A percentile compares a stretch with the other conserved stretches of the same genome.
Conservation (phyloP, 1,284 basidiomycete species). For the Gymnopus androsaceus region DNA sequence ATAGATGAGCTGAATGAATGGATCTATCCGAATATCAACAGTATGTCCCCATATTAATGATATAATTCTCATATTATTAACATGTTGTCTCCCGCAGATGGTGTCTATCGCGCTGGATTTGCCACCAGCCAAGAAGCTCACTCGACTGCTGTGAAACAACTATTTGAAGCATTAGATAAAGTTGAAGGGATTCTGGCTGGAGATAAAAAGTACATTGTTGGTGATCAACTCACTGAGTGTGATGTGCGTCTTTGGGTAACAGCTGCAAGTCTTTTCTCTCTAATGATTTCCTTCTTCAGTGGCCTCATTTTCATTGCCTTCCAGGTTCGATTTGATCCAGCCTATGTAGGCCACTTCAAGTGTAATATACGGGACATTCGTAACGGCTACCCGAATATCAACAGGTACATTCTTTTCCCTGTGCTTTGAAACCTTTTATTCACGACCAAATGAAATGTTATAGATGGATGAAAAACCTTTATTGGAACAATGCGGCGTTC, state of each 20-base stretch:
- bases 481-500: slow-evolving; percentile 92
- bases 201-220: slow-evolving; percentile 78
- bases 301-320: neutral
- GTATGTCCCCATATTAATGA: too few species aligned
- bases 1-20: slow-evolving; percentile 77
- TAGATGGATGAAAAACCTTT: slow-evolving; percentile 85
- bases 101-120: slow-evolving; percentile 91
- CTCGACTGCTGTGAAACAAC: slow-evolving; percentile 66
- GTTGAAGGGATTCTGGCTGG: slow-evolving; percentile 78
- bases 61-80: neutral
- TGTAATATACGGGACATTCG: slow-evolving; percentile 85
- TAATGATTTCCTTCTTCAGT: neutral
- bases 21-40: slow-evolving; percentile 53
- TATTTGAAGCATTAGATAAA: slow-evolving; percentile 81
- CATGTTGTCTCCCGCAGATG: slow-evolving; percentile 49
- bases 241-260: slow-evolving; percentile 92
- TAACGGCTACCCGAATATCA: slow-evolving; percentile 78
- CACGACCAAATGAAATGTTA: too few species aligned
- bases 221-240: slow-evolving; percentile 85
- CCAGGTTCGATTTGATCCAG: slow-evolving; percentile 72
- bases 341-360: slow-evolving; percentile 93
- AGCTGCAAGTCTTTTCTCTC: slow-evolving; percentile 56
- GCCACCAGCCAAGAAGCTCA: slow-evolving; percentile 85
- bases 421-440: too few species aligned
- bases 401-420: slow-evolving; percentile 67